These are phyloP conservation scores for Epichloe sibirici DNA, from an alignment of 2,329 filamentous ascomycete genomes.

Conservation along the genomic window DNA sequence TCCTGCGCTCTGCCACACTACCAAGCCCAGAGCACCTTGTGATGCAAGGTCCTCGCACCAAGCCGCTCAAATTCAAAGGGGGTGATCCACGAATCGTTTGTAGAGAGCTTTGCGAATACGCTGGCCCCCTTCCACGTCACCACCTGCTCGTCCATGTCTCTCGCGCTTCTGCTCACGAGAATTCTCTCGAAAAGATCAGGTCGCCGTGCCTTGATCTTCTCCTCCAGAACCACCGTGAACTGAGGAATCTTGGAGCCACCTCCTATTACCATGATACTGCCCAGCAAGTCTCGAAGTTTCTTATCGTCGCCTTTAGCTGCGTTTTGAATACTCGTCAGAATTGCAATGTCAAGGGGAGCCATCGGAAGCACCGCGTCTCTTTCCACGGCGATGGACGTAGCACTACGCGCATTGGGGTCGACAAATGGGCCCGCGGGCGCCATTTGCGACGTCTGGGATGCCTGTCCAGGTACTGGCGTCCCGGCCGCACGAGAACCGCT, in stretches of 20 bases:
- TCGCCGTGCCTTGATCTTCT: constrained; percentile 57
- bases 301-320: constrained; percentile 83
- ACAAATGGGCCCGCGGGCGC: constrained; percentile 35
- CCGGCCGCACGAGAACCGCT: constrained; percentile 38
- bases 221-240: constrained; percentile 73
- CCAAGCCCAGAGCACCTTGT: constrained; percentile 61
- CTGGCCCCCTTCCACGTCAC: constrained; percentile 96
- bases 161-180: constrained; percentile 57
- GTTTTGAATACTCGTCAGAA: constrained; percentile 78
- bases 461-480: constrained; percentile 27
- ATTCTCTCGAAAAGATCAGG: constrained; percentile 50
- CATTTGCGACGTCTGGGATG: constrained; percentile 17
- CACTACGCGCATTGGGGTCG: constrained; percentile 37
- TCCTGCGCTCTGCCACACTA: constrained; percentile 15
- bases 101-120: constrained; percentile 83
- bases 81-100: constrained; percentile 93
- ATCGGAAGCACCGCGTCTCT: constrained; percentile 73
- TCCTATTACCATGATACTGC: constrained; percentile 82
- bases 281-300: constrained; percentile 80
- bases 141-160: constrained; percentile 95
- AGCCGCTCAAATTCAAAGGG: constrained; percentile 81
- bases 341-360: constrained; percentile 76
- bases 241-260: constrained; percentile 72
- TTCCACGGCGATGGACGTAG: constrained; percentile 47
- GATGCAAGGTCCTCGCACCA: constrained; percentile 68